phyloP scores from a whole-genome alignment of 23 red algal genomes.

The Gracilaria domingensis region DNA sequence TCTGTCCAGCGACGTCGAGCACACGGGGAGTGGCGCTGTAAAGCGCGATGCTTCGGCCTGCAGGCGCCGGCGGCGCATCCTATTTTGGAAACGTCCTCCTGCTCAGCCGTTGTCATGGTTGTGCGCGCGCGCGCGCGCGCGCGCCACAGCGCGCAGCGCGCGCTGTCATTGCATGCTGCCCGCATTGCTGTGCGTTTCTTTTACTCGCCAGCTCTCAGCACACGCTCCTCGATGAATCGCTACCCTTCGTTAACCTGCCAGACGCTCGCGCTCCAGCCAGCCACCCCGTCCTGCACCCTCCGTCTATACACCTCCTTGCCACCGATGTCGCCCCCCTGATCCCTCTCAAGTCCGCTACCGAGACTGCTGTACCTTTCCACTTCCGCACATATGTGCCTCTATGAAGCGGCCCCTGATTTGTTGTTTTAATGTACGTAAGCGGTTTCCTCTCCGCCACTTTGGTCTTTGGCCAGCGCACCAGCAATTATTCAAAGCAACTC shows the following conservation, averaged over 20 bases:
- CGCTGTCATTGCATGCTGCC: slow-evolving; percentile 20
- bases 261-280: background rate
- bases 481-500: background rate
- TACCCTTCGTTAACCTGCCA: background rate
- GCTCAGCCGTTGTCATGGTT: background rate
- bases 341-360: background rate
- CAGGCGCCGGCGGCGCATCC: background rate
- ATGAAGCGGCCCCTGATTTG: background rate
- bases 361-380: background rate
- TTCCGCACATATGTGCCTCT: background rate
- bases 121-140: no score
- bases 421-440: background rate
- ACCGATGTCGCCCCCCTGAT: background rate
- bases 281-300: no score
- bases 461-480: background rate
- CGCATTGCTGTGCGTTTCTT: slow-evolving; percentile 35
- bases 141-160: background rate
- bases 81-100: slow-evolving; percentile 1
- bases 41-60: slow-evolving; percentile 21
- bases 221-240: background rate
- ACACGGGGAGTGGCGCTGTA: background rate
- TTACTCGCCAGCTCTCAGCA: background rate
- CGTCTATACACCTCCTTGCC: background rate
- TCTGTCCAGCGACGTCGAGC: slow-evolving; percentile 6
- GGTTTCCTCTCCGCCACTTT: background rate